Base-by-base conservation (phyloP, 148 eudicot genomes). In the Beta vulgaris region DNA sequence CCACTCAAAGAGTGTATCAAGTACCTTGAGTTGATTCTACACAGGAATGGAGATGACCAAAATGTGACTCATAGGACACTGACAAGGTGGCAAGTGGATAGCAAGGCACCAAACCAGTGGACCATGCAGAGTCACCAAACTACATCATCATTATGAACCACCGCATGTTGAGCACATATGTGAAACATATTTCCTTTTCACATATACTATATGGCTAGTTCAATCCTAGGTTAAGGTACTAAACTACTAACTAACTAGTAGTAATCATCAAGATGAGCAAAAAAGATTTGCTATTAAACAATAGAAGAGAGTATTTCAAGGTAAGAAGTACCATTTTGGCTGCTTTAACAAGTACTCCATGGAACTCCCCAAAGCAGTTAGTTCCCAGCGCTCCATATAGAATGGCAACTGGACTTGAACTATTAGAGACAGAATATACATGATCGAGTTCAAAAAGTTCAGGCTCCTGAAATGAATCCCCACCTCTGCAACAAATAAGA, bases 361-460 rank as follows among this genome's bases (percentile, higher is more conserved):
- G 99, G 77, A 95, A 92, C 76, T 89, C 88, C 73, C 69, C 80
- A 71, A 95, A 95, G 87, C 99, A 95, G 35, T 84, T 76, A 42
- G 97, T 90, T 69, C 91, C 97, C 75, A 95, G 91, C 77, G 97
- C 93, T 75, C 97, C 99, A 90, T 95, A 95, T 77, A 95, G 85
- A 76, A 95, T 88, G 65, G 89, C 91, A 77, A 85, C 84, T 26
- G 92, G 91, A 82, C 90, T 89, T 83, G 92, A 87, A 84, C 82
- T 72, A 78, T 74, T 82, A 71, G 94, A 88, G 75, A 84, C 88
- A 28, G 80, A 73, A 81, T 92, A 89, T 64, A 92, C 73, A 79
- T 92, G 99, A 78, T 95, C 99, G 75, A 95, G 92, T 53, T 89
- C 99, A 77, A 88, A 95, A 68, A 90, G 81, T 71, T 95, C 97